Evolutionary conservation across 306 rosid genomes (phyloP).

Genomic region (Lotus japonicus): DNA sequence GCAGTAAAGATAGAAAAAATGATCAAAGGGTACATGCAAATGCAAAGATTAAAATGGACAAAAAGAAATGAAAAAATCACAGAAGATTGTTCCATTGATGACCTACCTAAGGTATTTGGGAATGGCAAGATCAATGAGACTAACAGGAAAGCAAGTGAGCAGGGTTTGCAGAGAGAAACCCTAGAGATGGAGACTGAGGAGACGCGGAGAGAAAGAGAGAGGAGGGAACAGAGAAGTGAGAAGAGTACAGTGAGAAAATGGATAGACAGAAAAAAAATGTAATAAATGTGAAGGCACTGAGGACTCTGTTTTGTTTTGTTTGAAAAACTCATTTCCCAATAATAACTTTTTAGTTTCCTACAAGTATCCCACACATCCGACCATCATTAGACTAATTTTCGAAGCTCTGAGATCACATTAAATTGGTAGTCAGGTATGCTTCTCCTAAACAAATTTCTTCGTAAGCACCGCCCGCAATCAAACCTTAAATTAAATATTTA

Average conservation of each 20-base stretch:
- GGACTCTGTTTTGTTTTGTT: neutral
- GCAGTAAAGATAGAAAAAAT: neutral
- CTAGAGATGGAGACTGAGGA: slow-evolving; percentile 18
- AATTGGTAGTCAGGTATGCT: no score
- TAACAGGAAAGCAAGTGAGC: neutral
- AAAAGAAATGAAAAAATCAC: neutral
- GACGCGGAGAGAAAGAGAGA: neutral
- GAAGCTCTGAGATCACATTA: no score
- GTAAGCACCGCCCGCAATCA: no score
- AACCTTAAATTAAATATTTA: no score
- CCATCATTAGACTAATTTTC: no score
- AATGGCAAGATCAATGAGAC: neutral
- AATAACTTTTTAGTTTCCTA: no score
- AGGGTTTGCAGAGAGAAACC: slow-evolving; percentile 20
- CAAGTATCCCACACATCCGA: no score
- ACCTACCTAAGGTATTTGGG: neutral
- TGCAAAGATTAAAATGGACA: neutral
- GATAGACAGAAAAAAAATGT: slow-evolving; percentile 5
- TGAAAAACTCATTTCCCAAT: slow-evolving; percentile 26
- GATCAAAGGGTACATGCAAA: slow-evolving; percentile 16
- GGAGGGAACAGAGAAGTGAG: neutral
- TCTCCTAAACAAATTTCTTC: no score
- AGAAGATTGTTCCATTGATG: neutral
- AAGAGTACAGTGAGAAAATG: neutral
- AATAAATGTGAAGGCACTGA: slow-evolving; percentile 25